These are phyloP conservation scores for Tardiomyces digboiensis DNA, from an alignment of 1,139 yeast species.

Conservation along the genomic window DNA sequence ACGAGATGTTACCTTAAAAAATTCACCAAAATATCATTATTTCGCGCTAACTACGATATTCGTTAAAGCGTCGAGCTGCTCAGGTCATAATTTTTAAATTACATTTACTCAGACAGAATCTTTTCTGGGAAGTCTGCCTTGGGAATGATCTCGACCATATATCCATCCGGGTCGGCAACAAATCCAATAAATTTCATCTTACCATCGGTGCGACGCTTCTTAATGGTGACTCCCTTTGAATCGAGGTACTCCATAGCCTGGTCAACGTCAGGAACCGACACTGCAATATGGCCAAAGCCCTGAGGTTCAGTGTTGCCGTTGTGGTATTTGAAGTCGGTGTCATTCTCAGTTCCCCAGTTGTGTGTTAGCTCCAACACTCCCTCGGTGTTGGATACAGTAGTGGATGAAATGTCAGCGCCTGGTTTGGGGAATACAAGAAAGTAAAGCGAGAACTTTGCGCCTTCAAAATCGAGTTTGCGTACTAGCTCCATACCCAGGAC, in stretches of 20 bases:
- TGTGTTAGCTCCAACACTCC: conserved; percentile 83
- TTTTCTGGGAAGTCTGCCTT: conserved; percentile 15
- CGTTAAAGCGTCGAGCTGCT: no score
- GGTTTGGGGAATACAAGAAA: conserved; percentile 57
- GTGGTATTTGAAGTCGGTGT: conserved; percentile 67
- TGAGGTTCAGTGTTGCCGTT: conserved; percentile 71
- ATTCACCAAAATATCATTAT: no score
- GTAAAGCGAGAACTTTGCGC: conserved; percentile 75
- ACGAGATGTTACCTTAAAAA: no score
- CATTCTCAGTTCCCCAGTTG: conserved; percentile 91
- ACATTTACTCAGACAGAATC: conserved; percentile 3
- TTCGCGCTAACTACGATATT: no score
- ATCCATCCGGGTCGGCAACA: conserved; percentile 88
- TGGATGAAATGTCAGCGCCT: conserved; percentile 20
- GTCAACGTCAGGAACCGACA: conserved; percentile 56
- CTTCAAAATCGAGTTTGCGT: conserved; percentile 44
- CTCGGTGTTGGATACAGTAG: conserved; percentile 32
- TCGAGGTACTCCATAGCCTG: conserved; percentile 44
- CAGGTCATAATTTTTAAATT: no score
- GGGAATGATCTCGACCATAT: conserved; percentile 66
- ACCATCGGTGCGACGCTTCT: conserved; percentile 47
- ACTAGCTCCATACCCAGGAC: conserved; percentile 73
- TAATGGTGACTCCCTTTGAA: conserved; percentile 36
- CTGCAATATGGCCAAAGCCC: conserved; percentile 84
- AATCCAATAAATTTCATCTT: conserved; percentile 61